Evolutionary conservation across 2,329 filamentous ascomycete species (phyloP), one percentile per base, ranked within the genome.

Genomic region (Apiospora phragmitis): DNA sequence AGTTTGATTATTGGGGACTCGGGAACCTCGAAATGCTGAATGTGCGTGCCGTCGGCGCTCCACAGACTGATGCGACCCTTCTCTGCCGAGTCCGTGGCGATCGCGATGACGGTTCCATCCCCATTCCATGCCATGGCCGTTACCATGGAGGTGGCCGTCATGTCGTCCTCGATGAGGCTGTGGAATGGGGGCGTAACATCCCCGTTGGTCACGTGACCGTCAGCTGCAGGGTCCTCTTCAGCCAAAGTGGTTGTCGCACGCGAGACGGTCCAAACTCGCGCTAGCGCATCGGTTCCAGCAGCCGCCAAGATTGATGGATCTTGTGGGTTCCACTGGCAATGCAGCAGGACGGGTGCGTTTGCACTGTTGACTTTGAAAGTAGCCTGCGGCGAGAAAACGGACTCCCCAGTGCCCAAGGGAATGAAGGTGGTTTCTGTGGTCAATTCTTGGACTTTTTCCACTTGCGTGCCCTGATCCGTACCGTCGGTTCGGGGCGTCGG

Each of bases 201-300:
- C 70, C 75, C 62, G 38, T 76, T 77, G 51, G 81, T 81, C 83
- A 85, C 84, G 83, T 86, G 84, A 84, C 79, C 79, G 41, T 75
- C 73, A 72, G 81, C 79, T 80, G 82, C 83, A 81, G 81, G 81
- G 81, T 85, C 82, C 69, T 78, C 76, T 68, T 79, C 79, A 59
- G 79, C 76, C 68, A 82, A 81, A 72, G 83, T 77, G 75, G 83
- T 82, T 76, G 85, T 81, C 78, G 83, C 84, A 85, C 86, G 87
- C 80, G 87, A 86, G 75, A 91, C 81, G 73, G 87, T 90, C 89
- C 90, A 91, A 82, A 91, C 85, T 74, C 89, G 89, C 85, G 89
- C 90, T 88, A 91, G 88, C 82, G 89, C 88, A 85, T 91, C 90
- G 80, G 89, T 91, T 77, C 90, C 90, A 83, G 88, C 89, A 85